These are phyloP conservation scores for Aspergillus carbonarius DNA, from an alignment of 2,329 filamentous ascomycete genomes.

Conservation along the genomic window DNA sequence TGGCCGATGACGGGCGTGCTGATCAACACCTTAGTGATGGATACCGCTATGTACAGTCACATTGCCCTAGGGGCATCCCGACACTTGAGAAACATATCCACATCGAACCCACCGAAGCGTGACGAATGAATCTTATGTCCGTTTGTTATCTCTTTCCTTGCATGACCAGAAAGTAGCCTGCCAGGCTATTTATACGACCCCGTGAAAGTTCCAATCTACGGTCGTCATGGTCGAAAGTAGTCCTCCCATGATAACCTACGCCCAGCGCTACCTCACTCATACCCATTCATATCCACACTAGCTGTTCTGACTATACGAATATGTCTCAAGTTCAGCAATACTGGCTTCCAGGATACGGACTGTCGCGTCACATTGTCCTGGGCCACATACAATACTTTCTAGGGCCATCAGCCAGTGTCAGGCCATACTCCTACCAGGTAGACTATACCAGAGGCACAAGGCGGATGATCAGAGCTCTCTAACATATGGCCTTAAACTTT, in stretches of 20 bases:
- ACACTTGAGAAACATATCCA: background rate
- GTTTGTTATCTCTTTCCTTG: slow-evolving; percentile 10
- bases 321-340: slow-evolving; percentile 47
- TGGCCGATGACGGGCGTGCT: slow-evolving; percentile 8
- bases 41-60: background rate
- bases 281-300: background rate
- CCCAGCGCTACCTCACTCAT: background rate
- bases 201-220: background rate
- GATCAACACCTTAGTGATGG: slow-evolving; percentile 13
- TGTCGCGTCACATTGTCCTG: slow-evolving; percentile 51
- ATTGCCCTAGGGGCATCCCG: slow-evolving; percentile 3
- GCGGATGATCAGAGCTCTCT: background rate
- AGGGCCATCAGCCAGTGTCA: slow-evolving; percentile 47
- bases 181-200: slow-evolving; percentile 7
- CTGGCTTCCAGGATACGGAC: slow-evolving; percentile 49
- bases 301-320: slow-evolving; percentile 4
- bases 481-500: background rate
- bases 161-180: background rate
- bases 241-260: background rate
- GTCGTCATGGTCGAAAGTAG: slow-evolving; percentile 1
- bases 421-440: slow-evolving; percentile 51
- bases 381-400: slow-evolving; percentile 51
- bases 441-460: background rate
- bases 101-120: background rate
- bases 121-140: background rate